Evolutionary conservation across 495 filamentous ascomycete genomes (phyloP), one percentile per base, ranked within the genome.

Genomic region (Lasiosphaeriaceae sp.): DNA sequence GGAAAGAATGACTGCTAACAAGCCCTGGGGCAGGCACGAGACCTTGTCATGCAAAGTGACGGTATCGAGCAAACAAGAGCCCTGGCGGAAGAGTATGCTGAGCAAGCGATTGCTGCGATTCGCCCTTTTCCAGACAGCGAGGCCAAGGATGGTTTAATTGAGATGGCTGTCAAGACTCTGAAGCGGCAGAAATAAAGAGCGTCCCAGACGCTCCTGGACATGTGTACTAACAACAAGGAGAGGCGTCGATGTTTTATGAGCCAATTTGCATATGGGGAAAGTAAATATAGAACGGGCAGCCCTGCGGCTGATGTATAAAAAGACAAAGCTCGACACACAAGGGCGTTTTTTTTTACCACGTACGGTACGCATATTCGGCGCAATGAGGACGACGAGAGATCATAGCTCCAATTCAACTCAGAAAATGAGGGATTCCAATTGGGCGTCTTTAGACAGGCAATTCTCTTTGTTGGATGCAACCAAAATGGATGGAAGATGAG

Each of bases 121-220:
- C 77, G 79, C 63, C 66, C 72, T 29, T 97, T 97, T 72, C 95
- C 94, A 16, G 87, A 91, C 51, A 90, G 90, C 64, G 94, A 97
- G 56, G 94, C 95, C 39, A 96, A 96, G 74, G 78, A 86, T 21
- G 93, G 91, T 8, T 77, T 98, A 51, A 80, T 94, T 61, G 90
- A 96, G 58, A 96, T 97, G 88, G 93, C 91, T 60, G 82, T 86
- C 65, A 96, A 96, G 76, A 90, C 91, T 2, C 81, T 96, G 76
- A 88, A 90, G 66, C 82, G 94, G 64, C 82, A 90, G 66, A 96
- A 96, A 68, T 98, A 81, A 70, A 56, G 17, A 23, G 49, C n/a
- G 24, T 14, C 11, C 46, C 1, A 23, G 46, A 5, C 34, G 39
- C 4, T 26, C 3, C 14, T 22, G 12, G n/a, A 34, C 31, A 52